Evolutionary conservation across 1,139 yeast genomes (phyloP), one percentile per base, ranked within the genome.

Genomic region (Pichia sp.): DNA sequence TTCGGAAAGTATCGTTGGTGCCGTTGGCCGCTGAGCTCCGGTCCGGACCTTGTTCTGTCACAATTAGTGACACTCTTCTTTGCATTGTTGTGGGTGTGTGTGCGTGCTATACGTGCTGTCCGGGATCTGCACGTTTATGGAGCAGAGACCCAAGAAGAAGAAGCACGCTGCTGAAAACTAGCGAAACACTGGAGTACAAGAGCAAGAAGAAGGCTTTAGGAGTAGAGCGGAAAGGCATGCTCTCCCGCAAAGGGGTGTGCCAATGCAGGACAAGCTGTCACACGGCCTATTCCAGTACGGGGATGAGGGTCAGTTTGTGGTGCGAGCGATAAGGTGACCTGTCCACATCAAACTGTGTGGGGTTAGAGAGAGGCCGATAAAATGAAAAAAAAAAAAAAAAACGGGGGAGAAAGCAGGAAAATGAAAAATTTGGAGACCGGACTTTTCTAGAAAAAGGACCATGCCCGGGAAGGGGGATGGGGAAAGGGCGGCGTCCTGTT

Each of bases 41-140:
- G 11, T 31, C 4, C 11, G 34, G 34, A 11, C 34, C 34, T 36
- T 36, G 40, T 13, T 57, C 59, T 3, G 53, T 19, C 2, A 56
- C 50, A 7, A 56, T 47, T 19, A 56, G 45, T 8, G 57, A 53
- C 10, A 56, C 54, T 44, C 41, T 54, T 48, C 56, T 49, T 32
- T 48, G 56, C 53, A 42, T 52, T 30, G 41, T 43, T 8, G 45
- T 10, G 23, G 3, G 23, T 19, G 23, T 19, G 23, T 19, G 23
- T 19, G 23, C 3, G 23, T 19, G 23, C 23, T 19, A 19, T 19
- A 3, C n/a, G n/a, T n/a, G n/a, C n/a, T n/a, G n/a, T n/a, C n/a
- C 23, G 23, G 23, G 23, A 19, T 19, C 23, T 19, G 23, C 23
- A 19, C 23, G 23, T 19, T 19, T 19, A 19, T 3, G 23, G 23